Base-by-base conservation (phyloP, 805 yeast species). In the Yamadazyma takamatsuzukensis region DNA sequence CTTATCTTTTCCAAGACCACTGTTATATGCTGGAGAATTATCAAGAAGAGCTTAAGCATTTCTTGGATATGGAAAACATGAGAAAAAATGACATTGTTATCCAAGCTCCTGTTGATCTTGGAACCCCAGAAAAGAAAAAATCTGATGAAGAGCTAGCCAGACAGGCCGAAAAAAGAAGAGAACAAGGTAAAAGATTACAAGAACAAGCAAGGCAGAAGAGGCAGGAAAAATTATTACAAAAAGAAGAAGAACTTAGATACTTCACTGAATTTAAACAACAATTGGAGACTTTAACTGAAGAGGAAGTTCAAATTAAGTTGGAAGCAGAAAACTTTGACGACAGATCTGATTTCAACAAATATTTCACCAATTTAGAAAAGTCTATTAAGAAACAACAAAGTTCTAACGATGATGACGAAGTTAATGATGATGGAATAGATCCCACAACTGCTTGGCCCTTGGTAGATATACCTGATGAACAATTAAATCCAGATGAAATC, bases 131-230 rank as follows among this genome's bases (percentile, higher is more conserved):
- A 6, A 77, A 75, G 27, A 85, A 81, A 52, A 89, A 89, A 52
- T 64, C 87, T 0, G 93, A 82, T 39, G 96, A 86, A 55, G 97
- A 90, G 53, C 57, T 89, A 16, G 78, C 75, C 14, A 56, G 72
- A 16, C 88, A 84, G 42, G 81, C 89, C 1, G 90, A 83, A 44
- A 80, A 82, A 51, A 72, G 95, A 39, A 73, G 75, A 47, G 96
- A 88, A 51, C 83, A 83, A 41, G 97, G 97, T 6, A 75, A 81
- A 42, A 70, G 95, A 43, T 68, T 94, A 40, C 97, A 93, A 59
- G 95, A 86, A 49, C 96, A 88, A 57, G 97, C 97, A 0, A 88
- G 82, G 47, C 82, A 80, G 49, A 81, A 80, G 44, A 67, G 98
- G 35, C 56, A 78, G 7, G 96, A 90, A 52, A 88, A 85, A 49